These are phyloP conservation scores for Echinochloa phyllopogon DNA, from an alignment of 176 grass and related monocot species.

Conservation along the genomic window DNA sequence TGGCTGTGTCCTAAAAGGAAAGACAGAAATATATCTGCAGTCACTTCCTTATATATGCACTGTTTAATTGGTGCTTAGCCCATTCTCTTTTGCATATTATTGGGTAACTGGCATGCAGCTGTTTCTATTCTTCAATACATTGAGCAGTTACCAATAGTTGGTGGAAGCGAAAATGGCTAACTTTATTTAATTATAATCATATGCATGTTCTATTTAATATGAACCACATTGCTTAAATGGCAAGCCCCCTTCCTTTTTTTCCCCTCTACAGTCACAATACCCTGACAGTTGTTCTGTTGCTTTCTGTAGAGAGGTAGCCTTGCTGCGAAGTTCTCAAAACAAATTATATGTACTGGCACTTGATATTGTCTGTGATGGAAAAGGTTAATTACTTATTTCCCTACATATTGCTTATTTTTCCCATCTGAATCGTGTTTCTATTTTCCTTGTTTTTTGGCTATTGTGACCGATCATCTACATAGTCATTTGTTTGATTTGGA, in stretches of 20 bases:
- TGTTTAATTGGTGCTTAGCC: not conserved
- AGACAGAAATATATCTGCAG: not conserved
- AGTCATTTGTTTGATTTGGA: not conserved
- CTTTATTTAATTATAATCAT: not conserved
- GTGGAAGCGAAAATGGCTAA: not conserved
- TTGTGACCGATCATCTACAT: slow-evolving; percentile 6
- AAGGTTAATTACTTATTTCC: slow-evolving; percentile 62
- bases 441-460: slow-evolving; percentile 16
- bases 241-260: no score
- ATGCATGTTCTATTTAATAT: slow-evolving; percentile 17
- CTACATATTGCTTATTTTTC: slow-evolving; percentile 6
- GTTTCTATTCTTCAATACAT: slow-evolving; percentile 29
- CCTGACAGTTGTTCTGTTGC: slow-evolving; percentile 32
- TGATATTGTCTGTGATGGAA: slow-evolving; percentile 53
- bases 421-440: slow-evolving; percentile 19
- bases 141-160: slow-evolving; percentile 15
- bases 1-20: not conserved
- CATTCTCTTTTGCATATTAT: slow-evolving; percentile 25
- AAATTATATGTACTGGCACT: slow-evolving; percentile 77
- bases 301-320: slow-evolving; percentile 78
- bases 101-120: not conserved
- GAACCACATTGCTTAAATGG: slow-evolving; percentile 18
- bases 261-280: not conserved
- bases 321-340: slow-evolving; percentile 74
- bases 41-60: slow-evolving; percentile 21